Base-by-base conservation (phyloP, 768 basidiomycete genomes). In the Tremella fuciformis region DNA sequence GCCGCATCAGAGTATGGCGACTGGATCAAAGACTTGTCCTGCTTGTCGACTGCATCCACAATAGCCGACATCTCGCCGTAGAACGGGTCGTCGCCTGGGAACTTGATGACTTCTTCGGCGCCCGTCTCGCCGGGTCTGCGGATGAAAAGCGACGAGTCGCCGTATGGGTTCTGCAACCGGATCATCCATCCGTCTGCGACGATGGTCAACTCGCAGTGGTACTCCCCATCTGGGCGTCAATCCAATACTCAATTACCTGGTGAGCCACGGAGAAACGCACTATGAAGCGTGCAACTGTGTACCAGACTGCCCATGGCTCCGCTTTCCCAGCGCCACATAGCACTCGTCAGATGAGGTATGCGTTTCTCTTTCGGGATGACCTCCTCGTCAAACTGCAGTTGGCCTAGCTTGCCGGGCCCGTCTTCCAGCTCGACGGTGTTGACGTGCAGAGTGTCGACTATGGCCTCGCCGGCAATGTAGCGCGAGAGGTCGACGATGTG, bases 321-420 rank as follows among this genome's bases (percentile, higher is more conserved):
- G 52, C 82, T 89, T 64, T 89, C 86, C 73, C 94, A 97, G 81
- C 97, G 97, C 92, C 93, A 97, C 22, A 85, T 88, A 38, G 93
- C 92, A 18, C 87, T 80, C 16, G 92, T 96, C 57, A 89, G 89
- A 70, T 93, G 87, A 29, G 93, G 91, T 66, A 96, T 90, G 63
- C 93, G 84, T 78, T 93, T 88, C 65, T 89, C 88, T 21, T 86
- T 85, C 6, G 85, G 78, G 67, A 92, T 90, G 72, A 84, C 82
- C 72, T 76, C 83, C 78, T 97, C 93, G 76, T 97, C 89, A 53
- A 96, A 80, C n/a, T 79, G 48, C 13, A 56, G 50, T 55, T 56
- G 39, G 13, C 11, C 42, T 13, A 47, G 44, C n/a, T 15, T 15
- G 19, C 93, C 93, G 13, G 92, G 86, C 64, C 84, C 84, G 77